Evolutionary conservation across 768 basidiomycete species (phyloP), one percentile per base, ranked within the genome.

Genomic region (Pleurotus djamor): DNA sequence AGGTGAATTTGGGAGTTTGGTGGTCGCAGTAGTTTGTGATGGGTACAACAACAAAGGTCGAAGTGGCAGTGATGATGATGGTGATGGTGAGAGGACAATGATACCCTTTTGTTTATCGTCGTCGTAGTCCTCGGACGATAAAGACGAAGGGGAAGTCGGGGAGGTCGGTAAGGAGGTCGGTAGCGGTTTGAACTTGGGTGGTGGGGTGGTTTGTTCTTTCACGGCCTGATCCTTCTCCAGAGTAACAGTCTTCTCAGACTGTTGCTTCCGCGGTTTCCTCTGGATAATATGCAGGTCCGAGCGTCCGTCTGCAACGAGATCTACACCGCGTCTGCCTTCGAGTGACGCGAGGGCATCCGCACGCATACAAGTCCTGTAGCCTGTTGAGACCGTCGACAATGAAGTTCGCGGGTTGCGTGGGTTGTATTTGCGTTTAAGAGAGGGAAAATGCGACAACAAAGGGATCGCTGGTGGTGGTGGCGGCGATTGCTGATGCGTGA

Each of bases 341-440:
- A 89, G 79, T 32, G 81, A 75, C 0, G 86, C 87, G 5, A 89
- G 81, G 0, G 88, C 88, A 21, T 83, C 79, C 44, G 80, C 81
- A 28, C 84, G 80, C 65, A 85, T 83, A 58, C 70, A 69, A 44
- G 70, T 70, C 13, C 82, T 79, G 2, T 74, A 77, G 59, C 72
- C 71, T 1, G 84, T 81, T 3, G 79, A 80, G 45, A 79, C 76
- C 2, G 83, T 79, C 1, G 74, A 72, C 2, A 62, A 8, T 28
- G 65, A 68, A 7, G 61, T 59, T 12, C 45, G 45, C 7, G 45
- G 45, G 45, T 47, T 47, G 14, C 13, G 13, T 12, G 45, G 9
- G 45, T 47, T 47, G 45, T 12, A 17, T 47, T 17, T 12, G 13
- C 45, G 45, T 7, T 17, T 12, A 5, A 47, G 45, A 17, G 45